phyloP scores from a whole-genome alignment of 1,139 yeast species.

The Groenewaldozyma sp. region DNA sequence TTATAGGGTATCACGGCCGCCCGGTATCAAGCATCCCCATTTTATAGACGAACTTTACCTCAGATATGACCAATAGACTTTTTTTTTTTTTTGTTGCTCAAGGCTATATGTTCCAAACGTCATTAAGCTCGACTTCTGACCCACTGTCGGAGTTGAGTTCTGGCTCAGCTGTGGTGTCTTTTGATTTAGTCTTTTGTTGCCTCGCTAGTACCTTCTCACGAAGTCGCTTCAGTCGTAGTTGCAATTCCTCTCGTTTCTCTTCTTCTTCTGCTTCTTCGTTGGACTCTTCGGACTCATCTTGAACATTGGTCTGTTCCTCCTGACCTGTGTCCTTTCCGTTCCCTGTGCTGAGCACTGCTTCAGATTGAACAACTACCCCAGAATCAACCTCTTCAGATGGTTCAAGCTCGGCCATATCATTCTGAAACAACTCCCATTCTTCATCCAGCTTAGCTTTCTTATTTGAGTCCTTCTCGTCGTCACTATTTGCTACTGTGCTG shows the following conservation, averaged over 20 bases:
- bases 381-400: no score
- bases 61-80: slow-evolving; percentile 34
- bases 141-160: background rate
- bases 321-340: background rate
- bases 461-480: background rate
- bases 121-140: background rate
- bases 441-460: slow-evolving; percentile 7
- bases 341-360: slow-evolving; percentile 3
- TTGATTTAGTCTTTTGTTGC: no score
- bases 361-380: slow-evolving; percentile 5
- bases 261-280: slow-evolving; percentile 8
- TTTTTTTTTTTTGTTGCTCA: no score
- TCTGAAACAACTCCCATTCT: slow-evolving; percentile 17
- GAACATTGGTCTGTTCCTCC: background rate
- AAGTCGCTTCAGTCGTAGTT: slow-evolving; percentile 8
- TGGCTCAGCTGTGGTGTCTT: background rate
- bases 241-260: slow-evolving; percentile 9
- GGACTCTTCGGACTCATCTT: slow-evolving; percentile 7
- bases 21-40: slow-evolving; percentile 74
- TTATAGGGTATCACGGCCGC: slow-evolving; percentile 48
- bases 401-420: slow-evolving; percentile 11
- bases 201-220: slow-evolving; percentile 8
- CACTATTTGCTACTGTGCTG: background rate
- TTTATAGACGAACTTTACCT: slow-evolving; percentile 67
- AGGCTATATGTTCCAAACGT: no score